These are phyloP conservation scores for Heracleum sosnowskyi DNA, from an alignment of 129 eudicot genomes.

Conservation along the genomic window DNA sequence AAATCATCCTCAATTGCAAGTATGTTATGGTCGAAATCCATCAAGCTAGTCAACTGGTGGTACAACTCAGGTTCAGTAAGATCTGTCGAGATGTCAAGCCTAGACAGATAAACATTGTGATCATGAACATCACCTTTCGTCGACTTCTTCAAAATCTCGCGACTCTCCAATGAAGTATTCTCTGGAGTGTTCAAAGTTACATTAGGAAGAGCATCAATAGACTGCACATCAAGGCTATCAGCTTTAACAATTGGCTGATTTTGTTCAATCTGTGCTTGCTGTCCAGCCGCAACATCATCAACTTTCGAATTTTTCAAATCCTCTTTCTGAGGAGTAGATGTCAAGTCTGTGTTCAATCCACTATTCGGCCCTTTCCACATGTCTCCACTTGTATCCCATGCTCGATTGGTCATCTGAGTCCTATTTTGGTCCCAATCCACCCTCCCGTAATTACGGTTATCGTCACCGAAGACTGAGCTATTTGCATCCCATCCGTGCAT, in stretches of 20 bases:
- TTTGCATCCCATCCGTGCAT: constrained; percentile 74
- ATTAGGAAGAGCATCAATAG: constrained; percentile 24
- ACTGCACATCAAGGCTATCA: constrained; percentile 23
- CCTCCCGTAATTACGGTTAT: constrained; percentile 53
- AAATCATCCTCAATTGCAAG: constrained; percentile 33
- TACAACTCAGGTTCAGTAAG: constrained; percentile 67
- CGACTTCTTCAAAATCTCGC: constrained; percentile 20
- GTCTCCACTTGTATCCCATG: constrained; percentile 60
- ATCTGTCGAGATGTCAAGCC: constrained; percentile 72
- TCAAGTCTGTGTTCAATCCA: constrained; percentile 32
- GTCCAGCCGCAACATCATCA: constrained; percentile 44
- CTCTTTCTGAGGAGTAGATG: constrained; percentile 40
- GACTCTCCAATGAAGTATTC: constrained; percentile 23
- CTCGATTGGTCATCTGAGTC: constrained; percentile 34
- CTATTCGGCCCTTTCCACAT: constrained; percentile 64
- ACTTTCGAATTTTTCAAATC: constrained; percentile 21
- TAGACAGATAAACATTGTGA: constrained; percentile 52
- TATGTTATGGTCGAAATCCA: constrained; percentile 29
- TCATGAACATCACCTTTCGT: constrained; percentile 30
- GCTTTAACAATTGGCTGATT: constrained; percentile 26
- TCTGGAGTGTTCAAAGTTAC: constrained; percentile 23
- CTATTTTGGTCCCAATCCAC: constrained; percentile 62
- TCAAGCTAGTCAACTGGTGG: constrained; percentile 40
- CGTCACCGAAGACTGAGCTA: constrained; percentile 60
- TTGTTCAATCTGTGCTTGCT: constrained; percentile 36